Evolutionary conservation across 169 alveolate genomes (phyloP).

Genomic region (Besnoitia besnoiti): DNA sequence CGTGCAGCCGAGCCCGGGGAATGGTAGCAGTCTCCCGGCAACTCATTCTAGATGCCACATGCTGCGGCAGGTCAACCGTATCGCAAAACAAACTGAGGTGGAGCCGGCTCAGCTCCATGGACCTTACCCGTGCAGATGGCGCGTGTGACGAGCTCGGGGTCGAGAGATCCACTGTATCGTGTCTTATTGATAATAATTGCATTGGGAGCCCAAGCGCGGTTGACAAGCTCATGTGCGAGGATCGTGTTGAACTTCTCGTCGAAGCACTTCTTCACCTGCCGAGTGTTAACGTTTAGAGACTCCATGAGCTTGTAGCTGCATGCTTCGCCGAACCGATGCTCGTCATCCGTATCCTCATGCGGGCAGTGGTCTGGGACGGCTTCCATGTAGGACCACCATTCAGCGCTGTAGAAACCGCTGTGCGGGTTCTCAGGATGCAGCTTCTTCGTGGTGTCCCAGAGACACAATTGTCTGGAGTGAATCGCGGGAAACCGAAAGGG

Average conservation of each 20-base stretch:
- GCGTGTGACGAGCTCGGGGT: constrained; percentile 46
- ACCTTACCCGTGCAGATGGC: constrained; percentile 58
- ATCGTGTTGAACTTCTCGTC: constrained; percentile 38
- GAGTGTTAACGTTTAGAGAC: not conserved
- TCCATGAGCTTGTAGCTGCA: constrained; percentile 50
- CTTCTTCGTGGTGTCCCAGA: constrained; percentile 43
- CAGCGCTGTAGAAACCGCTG: constrained; percentile 18
- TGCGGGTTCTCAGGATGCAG: not conserved
- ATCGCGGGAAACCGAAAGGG: too few species aligned
- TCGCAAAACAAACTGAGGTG: too few species aligned
- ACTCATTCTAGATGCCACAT: not conserved
- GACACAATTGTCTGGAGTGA: constrained; percentile 48
- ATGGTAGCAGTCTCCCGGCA: not conserved
- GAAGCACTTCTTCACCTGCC: constrained; percentile 41
- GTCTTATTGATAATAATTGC: constrained; percentile 40
- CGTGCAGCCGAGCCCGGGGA: too few species aligned
- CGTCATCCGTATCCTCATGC: constrained; percentile 6
- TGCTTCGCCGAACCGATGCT: constrained; percentile 32
- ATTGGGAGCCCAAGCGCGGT: constrained; percentile 53
- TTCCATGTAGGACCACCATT: constrained; percentile 53
- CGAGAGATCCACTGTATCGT: constrained; percentile 57
- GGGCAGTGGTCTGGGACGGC: constrained; percentile 8
- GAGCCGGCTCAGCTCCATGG: too few species aligned
- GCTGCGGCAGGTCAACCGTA: too few species aligned
- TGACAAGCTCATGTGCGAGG: constrained; percentile 42